Conservation (phyloP, 352 stramenopile genomes). For the Phytophthora multivora region DNA sequence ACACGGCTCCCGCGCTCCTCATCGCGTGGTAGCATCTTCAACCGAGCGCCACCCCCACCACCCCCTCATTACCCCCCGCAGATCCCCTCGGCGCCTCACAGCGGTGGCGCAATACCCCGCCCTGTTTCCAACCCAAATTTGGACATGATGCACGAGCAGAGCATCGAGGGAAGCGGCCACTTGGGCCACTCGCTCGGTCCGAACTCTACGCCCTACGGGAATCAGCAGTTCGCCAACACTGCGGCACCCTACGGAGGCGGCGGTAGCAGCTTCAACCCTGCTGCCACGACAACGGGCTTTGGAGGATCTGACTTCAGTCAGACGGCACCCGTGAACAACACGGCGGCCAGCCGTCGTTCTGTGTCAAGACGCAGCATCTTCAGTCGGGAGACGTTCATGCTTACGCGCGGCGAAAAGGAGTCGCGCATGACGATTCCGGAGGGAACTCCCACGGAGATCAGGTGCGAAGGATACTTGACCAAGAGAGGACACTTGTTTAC, state of each 20-base stretch:
- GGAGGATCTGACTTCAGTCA: slow-evolving; percentile 38
- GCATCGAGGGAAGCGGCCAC: slow-evolving; percentile 36
- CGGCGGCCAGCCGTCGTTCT: slow-evolving; percentile 40
- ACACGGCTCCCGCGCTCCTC: slow-evolving; percentile 34
- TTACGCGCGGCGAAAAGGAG: slow-evolving; percentile 77
- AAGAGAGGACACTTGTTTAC: slow-evolving; percentile 90
- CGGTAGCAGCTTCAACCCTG: slow-evolving; percentile 31
- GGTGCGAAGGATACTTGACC: slow-evolving; percentile 84
- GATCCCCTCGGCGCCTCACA: slow-evolving; percentile 22
- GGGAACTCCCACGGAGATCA: slow-evolving; percentile 58
- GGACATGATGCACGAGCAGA: slow-evolving; percentile 46
- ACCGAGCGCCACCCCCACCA: slow-evolving; percentile 61
- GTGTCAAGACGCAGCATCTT: slow-evolving; percentile 79
- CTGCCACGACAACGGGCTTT: slow-evolving; percentile 19
- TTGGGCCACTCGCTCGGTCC: slow-evolving; percentile 76
- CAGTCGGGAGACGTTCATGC: slow-evolving; percentile 74
- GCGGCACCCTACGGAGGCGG: slow-evolving; percentile 18
- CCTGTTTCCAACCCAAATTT: slow-evolving; percentile 73
- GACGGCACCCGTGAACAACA: slow-evolving; percentile 33
- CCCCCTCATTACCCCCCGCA: slow-evolving; percentile 59
- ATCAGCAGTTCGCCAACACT: slow-evolving; percentile 37
- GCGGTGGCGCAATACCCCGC: slow-evolving; percentile 45
- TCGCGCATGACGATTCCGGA: slow-evolving; percentile 63
- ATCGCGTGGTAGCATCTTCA: slow-evolving; percentile 63
- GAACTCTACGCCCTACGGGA: slow-evolving; percentile 40